These are phyloP conservation scores for Mycena amicta DNA, from an alignment of 768 basidiomycete genomes.

Conservation along the genomic window DNA sequence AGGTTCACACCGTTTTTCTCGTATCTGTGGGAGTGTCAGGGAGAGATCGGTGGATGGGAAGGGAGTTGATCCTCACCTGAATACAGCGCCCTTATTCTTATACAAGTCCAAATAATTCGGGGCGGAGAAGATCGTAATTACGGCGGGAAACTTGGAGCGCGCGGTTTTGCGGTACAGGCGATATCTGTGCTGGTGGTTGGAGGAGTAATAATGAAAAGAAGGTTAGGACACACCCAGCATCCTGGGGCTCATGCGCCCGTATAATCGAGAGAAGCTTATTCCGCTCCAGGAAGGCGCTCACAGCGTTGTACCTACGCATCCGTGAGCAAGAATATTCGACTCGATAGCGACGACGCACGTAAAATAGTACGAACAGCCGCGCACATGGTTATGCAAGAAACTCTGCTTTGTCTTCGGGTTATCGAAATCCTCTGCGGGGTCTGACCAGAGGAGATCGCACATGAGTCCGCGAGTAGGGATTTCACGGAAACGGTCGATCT, in stretches of 20 bases:
- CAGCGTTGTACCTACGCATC: constrained; percentile 80
- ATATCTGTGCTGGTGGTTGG: constrained; percentile 53
- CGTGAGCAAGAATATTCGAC: constrained; percentile 12
- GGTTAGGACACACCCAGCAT: constrained; percentile 74
- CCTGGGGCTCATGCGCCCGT: constrained; percentile 96
- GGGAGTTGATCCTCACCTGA: constrained; percentile 62
- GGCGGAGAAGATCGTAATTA: constrained; percentile 99
- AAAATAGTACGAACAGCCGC: constrained; percentile 96
- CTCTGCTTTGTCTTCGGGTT: constrained; percentile 70
- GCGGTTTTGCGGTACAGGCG: constrained; percentile 99
- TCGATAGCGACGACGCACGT: constrained; percentile 56
- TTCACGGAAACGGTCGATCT: constrained; percentile 98
- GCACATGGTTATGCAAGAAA: constrained; percentile 93
- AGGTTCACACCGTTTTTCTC: constrained; percentile 99
- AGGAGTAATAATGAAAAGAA: background rate
- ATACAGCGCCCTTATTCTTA: constrained; percentile 96
- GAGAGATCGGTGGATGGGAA: background rate
- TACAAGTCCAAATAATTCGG: constrained; percentile 98
- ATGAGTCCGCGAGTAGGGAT: constrained; percentile 95
- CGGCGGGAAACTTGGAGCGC: constrained; percentile 95
- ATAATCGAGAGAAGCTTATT: constrained; percentile 97
- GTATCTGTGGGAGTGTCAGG: constrained; percentile 32
- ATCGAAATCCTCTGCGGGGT: constrained; percentile 96
- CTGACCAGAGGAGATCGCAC: constrained; percentile 99
- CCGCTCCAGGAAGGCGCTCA: constrained; percentile 94